Base-by-base conservation (phyloP, 2,329 filamentous ascomycete genomes). In the Diplodia seriata region DNA sequence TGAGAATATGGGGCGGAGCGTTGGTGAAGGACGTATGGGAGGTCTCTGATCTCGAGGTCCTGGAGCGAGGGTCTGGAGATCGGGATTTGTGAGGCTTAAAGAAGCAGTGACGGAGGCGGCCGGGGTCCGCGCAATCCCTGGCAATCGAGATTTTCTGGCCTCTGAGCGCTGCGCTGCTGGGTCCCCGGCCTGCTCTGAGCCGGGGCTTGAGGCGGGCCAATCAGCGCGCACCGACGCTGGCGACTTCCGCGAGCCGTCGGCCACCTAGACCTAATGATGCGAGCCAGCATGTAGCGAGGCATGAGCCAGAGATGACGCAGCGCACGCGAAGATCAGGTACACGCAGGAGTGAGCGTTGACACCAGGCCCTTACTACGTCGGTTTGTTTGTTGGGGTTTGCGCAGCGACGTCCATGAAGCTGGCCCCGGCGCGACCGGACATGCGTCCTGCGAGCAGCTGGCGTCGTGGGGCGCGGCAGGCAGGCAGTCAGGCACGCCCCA, bases 61-160 rank as follows among this genome's bases (percentile, higher is more conserved):
- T 62, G 36, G 29, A 14, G 29, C 47, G 59, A 51, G 59, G 59
- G 59, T 63, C 43, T 63, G 29, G 59, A 63, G 59, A 63, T 63
- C 59, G 59, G 59, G 59, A 63, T 63, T 63, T 51, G 12, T 50
- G 59, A 63, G 59, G 59, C 59, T 63, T 63, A 63, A 63, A 49
- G 43, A 47, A 63, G 50, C 12, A 36, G 36, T 7, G 23, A 49
- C 18, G 15, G 40, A 20, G 29, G 40, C 57, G 29, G 23, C 59
- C 8, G 47, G 59, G 59, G 59, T 29, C 29, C 29, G 43, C 11
- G 2, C 9, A 11, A 63, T 15, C 43, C 43, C 43, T 51, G 59
- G 29, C 29, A 23, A 63, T 63, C 59, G 43, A 12, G 57, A 61
- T 61, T 47, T 3, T 26, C 33, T 23, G 56, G 23, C 8, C 54